Evolutionary conservation across 208 protist genomes (phyloP).

Genomic region (Endotrypanum monterogeii): DNA sequence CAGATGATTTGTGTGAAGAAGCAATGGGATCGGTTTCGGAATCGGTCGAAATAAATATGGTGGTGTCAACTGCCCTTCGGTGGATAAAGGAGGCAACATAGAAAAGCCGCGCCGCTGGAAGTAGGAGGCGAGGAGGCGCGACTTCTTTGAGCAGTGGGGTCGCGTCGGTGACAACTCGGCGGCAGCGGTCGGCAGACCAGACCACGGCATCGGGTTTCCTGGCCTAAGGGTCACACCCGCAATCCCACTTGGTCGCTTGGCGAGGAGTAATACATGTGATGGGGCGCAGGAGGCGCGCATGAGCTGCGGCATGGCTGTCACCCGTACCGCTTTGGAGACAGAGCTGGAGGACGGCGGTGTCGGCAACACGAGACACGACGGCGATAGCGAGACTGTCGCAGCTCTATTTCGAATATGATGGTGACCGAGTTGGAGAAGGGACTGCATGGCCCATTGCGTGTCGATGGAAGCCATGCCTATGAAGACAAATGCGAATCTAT

Average conservation of each 20-base stretch:
- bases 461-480: conserved; percentile 22
- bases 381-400: neutral
- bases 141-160: conserved; percentile 8
- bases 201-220: conserved; percentile 13
- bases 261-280: conserved; percentile 35
- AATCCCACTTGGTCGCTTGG: conserved; percentile 33
- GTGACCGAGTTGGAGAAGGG: conserved; percentile 33
- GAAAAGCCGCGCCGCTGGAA: conserved; percentile 33
- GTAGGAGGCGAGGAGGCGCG: conserved; percentile 28
- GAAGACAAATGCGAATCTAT: neutral
- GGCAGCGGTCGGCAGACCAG: neutral
- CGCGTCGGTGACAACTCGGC: neutral
- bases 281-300: conserved; percentile 3
- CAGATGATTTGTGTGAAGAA: conserved; percentile 78
- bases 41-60: conserved; percentile 2
- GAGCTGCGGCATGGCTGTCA: conserved; percentile 20
- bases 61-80: neutral
- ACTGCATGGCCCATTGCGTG: conserved; percentile 29
- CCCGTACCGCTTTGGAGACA: conserved; percentile 7
- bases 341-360: neutral
- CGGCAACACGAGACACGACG: conserved; percentile 1
- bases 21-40: conserved; percentile 22
- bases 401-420: conserved; percentile 19
- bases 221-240: conserved; percentile 36
- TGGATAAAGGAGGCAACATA: neutral